Evolutionary conservation across 2,329 filamentous ascomycete species (phyloP), one percentile per base, ranked within the genome.

Genomic region (Sporothrix schenckii): DNA sequence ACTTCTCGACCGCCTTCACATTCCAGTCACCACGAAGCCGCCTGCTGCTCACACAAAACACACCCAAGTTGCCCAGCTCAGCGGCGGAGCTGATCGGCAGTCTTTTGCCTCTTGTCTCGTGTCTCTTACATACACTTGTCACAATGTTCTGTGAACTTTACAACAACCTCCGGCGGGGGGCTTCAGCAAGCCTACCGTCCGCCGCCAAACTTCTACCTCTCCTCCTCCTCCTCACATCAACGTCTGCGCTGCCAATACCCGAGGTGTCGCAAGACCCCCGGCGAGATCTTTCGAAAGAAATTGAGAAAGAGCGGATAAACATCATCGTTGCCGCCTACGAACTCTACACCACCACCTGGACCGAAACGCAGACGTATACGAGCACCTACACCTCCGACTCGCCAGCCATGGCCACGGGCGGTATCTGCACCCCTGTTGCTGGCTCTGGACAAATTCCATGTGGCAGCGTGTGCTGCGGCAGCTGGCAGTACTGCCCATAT

Each of bases 391-490:
- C 81, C 78, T 86, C 86, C 11, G 81, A 80, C 70, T 80, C 80
- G 49, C 81, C 82, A 2, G 81, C 82, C 0, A 83, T 83, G 13
- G 71, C 73, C 5, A 78, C 80, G 24, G 58, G 39, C 24, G 58
- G 39, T 19, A 77, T 81, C 73, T 90, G 88, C 77, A 77, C 83
- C 0, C 86, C 87, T 1, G 76, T 75, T 2, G 77, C 78, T 65
- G 81, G 81, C n/a, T 78, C 81, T 4, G 84, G 85, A 69, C 81
- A 92, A 79, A 84, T 84, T 9, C 83, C 86, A 3, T 94, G 91
- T 77, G 91, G 91, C 44, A 77, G 77, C 68, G 89, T 89, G 71
- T 94, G 91, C 83, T 94, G 91, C 79, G 86, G 87, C 30, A 85
- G 81, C 72, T 87, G 86, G 80, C 89, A 92, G 79, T 90, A 88